A percentile compares a stretch with the other conserved stretches of the same genome.
Evolutionary conservation across 2,329 filamentous ascomycete genomes (phyloP).

Genomic region (Exophiala sp.): DNA sequence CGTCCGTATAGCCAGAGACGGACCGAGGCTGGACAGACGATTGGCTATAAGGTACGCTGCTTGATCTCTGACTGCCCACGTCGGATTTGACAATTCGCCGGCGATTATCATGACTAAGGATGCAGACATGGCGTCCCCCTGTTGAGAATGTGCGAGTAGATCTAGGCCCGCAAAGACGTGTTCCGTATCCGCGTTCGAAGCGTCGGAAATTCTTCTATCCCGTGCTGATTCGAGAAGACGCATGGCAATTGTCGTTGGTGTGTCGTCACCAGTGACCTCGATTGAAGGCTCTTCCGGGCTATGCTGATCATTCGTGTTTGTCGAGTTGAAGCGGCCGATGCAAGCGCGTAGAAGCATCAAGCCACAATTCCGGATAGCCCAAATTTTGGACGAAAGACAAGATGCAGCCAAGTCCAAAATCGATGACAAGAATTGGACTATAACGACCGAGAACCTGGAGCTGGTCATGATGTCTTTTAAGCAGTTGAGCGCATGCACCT

Average conservation of each 20-base stretch:
- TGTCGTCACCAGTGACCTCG: neutral
- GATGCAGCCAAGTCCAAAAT: constrained; percentile 76
- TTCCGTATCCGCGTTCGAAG: constrained; percentile 6
- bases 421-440: constrained; percentile 69
- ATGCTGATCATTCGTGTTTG: neutral
- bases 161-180: constrained; percentile 45
- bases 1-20: neutral
- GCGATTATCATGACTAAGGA: constrained; percentile 34
- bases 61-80: constrained; percentile 47
- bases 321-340: constrained; percentile 33
- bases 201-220: neutral
- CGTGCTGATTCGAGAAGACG: constrained; percentile 11
- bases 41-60: constrained; percentile 35
- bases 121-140: constrained; percentile 33
- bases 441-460: constrained; percentile 67
- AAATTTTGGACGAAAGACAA: constrained; percentile 76
- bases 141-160: constrained; percentile 35
- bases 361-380: constrained; percentile 93
- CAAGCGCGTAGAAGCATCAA: constrained; percentile 83
- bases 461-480: constrained; percentile 88
- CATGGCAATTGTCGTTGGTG: constrained; percentile 12
- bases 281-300: neutral
- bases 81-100: constrained; percentile 40
- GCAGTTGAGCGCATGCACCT: constrained; percentile 94
- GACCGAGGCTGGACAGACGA: neutral